Conservation (phyloP, 805 yeast species). For the Candida argentea region DNA sequence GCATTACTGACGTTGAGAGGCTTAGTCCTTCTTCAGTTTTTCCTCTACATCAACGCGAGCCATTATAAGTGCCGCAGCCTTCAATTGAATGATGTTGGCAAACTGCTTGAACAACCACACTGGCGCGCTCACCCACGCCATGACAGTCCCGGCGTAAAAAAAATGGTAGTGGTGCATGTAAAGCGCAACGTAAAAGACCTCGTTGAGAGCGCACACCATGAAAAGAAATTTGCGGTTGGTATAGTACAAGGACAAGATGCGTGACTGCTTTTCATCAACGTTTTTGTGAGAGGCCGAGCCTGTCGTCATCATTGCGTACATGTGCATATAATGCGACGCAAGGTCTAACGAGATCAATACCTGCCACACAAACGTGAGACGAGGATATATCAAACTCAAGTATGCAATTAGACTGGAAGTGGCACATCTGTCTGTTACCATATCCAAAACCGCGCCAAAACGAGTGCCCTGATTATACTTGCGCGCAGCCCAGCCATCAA, state of each 20-base stretch:
- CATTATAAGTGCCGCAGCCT: constrained; percentile 71
- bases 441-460: constrained; percentile 94
- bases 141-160: constrained; percentile 50
- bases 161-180: constrained; percentile 64
- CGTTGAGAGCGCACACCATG: constrained; percentile 87
- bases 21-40: too few species aligned
- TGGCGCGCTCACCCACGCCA: constrained; percentile 61
- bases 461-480: constrained; percentile 78
- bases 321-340: constrained; percentile 95
- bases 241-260: constrained; percentile 76
- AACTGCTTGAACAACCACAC: constrained; percentile 85
- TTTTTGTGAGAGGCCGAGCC: constrained; percentile 82
- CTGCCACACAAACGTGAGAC: constrained; percentile 65
- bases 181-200: constrained; percentile 81
- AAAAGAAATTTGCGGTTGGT: constrained; percentile 77
- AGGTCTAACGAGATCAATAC: constrained; percentile 72
- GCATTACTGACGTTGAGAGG: too few species aligned
- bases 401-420: constrained; percentile 89
- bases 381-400: constrained; percentile 71
- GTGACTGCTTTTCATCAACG: constrained; percentile 59
- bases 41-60: constrained; percentile 68
- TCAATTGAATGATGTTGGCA: constrained; percentile 81
- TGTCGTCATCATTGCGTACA: constrained; percentile 82
- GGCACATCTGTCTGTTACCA: constrained; percentile 98
- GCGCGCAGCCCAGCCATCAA: constrained; percentile 94